Base-by-base conservation (phyloP, 805 yeast species). In the Wickerhamomyces pijperi region DNA sequence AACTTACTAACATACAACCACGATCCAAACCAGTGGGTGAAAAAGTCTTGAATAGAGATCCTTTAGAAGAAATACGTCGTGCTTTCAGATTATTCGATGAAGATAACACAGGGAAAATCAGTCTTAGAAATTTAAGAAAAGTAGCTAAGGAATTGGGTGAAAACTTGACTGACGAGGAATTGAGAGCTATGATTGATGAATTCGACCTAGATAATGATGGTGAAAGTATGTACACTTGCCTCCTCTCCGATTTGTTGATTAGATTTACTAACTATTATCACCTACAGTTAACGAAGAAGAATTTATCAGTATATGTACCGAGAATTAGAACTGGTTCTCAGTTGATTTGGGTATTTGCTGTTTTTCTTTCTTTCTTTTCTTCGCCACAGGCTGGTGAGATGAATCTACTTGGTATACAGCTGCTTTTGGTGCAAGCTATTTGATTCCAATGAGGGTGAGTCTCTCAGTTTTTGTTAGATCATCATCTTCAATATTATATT, bases 201-300 rank as follows among this genome's bases (percentile, higher is more conserved):
- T 92, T 92, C 55, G 99, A 92, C 61, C 63, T 88, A 38, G 97
- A 92, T 56, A 94, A 85, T 40, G 97, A 92, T 58, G 97, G 97
- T 37, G 95, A 84, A 47, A 88, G 50, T 37, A 19, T 40, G 44
- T 38, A 32, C 20, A 4, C 20, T 12, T 23, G 8, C 28, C 17
- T 12, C 13, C 71, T 60, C 64, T 60, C 59, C 60, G 31, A 5
- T 17, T 13, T 15, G 9, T 16, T n/a, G 29, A 21, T 28, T 43
- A 29, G 25, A n/a, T 1, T 13, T 36, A 42, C 43, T 42, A 37
- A 41, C 43, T 16, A 28, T 11, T 11, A 1, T 8, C 7, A 13
- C 11, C 9, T 21, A 14, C 31, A 43, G 49, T 87, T 48, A 81
- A 81, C 53, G 94, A 84, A 54, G 85, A 84, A 46, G 97, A 88